Evolutionary conservation across 495 filamentous ascomycete genomes (phyloP).

Genomic region (Podospora tetraspora): DNA sequence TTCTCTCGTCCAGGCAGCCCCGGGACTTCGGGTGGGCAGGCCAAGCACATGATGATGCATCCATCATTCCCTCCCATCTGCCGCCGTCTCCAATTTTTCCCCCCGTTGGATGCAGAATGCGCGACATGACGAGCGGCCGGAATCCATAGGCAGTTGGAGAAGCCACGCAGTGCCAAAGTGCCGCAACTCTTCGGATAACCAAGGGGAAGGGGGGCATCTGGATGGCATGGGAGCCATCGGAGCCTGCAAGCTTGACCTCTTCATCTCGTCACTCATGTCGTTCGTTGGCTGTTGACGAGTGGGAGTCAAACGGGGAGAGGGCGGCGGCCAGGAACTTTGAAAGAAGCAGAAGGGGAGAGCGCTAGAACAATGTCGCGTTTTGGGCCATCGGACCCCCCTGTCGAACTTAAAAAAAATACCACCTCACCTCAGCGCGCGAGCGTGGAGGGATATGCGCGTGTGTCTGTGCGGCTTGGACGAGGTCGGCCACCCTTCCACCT

Average conservation of each 20-base stretch:
- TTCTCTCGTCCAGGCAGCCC: not conserved
- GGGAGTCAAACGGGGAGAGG: not conserved
- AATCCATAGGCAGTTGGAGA: no score
- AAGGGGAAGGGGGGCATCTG: not conserved
- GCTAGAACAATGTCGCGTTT: not conserved
- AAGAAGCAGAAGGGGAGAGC: not conserved
- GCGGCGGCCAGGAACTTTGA: not conserved
- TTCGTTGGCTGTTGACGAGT: not conserved
- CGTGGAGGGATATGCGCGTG: not conserved
- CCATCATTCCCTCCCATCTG: not conserved
- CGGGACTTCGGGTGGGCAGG: not conserved
- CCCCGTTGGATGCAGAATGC: not conserved
- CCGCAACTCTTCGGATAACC: not conserved
- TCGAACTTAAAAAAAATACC: not conserved
- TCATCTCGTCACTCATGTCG: not conserved
- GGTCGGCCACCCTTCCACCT: not conserved
- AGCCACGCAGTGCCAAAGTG: not conserved
- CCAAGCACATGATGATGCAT: conserved; percentile 2
- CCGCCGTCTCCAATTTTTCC: not conserved
- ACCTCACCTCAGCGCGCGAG: not conserved
- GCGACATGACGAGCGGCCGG: not conserved
- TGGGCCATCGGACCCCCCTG: not conserved
- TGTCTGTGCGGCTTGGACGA: not conserved
- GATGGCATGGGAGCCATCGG: not conserved
- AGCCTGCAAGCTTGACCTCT: not conserved